Evolutionary conservation across 108 stramenopile genomes (phyloP).

Genomic region (Nitzschia palea): DNA sequence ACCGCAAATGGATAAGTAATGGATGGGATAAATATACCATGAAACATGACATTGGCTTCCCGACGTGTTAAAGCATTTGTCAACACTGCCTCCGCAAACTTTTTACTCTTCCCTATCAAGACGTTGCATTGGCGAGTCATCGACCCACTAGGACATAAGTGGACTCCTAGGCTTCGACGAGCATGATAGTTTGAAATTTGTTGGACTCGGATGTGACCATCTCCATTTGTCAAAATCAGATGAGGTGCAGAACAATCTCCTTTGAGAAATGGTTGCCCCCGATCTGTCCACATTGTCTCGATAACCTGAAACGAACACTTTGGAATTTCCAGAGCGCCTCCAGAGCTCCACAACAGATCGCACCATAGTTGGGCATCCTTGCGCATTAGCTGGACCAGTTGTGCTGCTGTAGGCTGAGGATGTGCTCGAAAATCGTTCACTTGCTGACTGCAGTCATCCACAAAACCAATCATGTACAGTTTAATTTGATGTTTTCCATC

Average conservation of each 20-base stretch:
- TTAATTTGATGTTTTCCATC: not conserved
- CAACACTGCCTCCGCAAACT: too few relatives aligned
- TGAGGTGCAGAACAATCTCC: not conserved
- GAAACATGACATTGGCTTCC: too few relatives aligned
- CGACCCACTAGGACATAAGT: too few relatives aligned
- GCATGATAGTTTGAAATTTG: too few relatives aligned
- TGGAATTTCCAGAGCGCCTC: not conserved
- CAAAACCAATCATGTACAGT: not conserved
- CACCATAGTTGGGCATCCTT: not conserved
- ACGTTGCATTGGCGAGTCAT: too few relatives aligned
- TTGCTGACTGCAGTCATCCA: not conserved
- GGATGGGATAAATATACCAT: too few relatives aligned
- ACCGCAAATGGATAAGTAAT: too few relatives aligned
- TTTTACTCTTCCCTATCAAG: too few relatives aligned
- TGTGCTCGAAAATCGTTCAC: not conserved
- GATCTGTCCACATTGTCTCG: not conserved
- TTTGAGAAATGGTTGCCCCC: not conserved
- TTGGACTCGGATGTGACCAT: too few relatives aligned
- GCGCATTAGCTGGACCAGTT: not conserved
- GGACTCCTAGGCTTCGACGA: too few relatives aligned
- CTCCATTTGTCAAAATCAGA: too few relatives aligned
- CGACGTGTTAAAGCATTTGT: too few relatives aligned
- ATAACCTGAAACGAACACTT: not conserved
- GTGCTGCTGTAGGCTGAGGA: not conserved
- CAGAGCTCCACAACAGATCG: not conserved